Base-by-base conservation (phyloP, 2,329 filamentous ascomycete species). In the Coniochaeta pulveracea region DNA sequence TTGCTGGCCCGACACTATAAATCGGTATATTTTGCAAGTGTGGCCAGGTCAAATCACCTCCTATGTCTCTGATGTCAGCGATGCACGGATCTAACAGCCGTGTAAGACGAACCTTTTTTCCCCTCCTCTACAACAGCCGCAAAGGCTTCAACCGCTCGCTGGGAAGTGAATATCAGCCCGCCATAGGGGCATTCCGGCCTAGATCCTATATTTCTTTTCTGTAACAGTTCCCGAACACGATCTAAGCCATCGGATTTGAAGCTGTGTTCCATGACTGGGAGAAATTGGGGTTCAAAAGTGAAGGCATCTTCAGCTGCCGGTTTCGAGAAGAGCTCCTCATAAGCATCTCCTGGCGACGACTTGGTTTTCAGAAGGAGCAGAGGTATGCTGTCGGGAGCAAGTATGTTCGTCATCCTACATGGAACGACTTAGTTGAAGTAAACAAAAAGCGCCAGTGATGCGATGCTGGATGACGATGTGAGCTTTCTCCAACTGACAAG, bases 141-240 rank as follows among this genome's bases (percentile, higher is more conserved):
- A 47, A 91, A 85, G 0, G 80, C 82, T 51, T 91, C 85, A 3
- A 91, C 84, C 1, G 85, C 82, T 31, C 84, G 70, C 52, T 91
- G 85, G 6, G 81, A 88, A 2, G 84, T 91, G 49, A 91, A 89
- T 32, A 91, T 77, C 37, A 89, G 58, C n/a, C 81, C 84, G 5
- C 82, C 81, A 47, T 84, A 89, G 10, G 57, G 45, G 25, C 54
- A 52, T 3, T 50, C 56, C 1, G 47, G 25, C n/a, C 38, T 39
- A 3, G 34, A 45, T 28, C 60, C 58, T 38, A 78, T 65, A 11
- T 47, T 42, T 16, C 50, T 55, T 2, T 48, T 42, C 8, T 45
- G 48, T 8, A 88, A 63, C 11, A 76, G 49, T 3, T 54, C 47
- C 19, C 61, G 60, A 15, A 86, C 56, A 26, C 57, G 55, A 18